Evolutionary conservation across 768 basidiomycete genomes (phyloP).

Genomic region (Guyanaporus albipodus): DNA sequence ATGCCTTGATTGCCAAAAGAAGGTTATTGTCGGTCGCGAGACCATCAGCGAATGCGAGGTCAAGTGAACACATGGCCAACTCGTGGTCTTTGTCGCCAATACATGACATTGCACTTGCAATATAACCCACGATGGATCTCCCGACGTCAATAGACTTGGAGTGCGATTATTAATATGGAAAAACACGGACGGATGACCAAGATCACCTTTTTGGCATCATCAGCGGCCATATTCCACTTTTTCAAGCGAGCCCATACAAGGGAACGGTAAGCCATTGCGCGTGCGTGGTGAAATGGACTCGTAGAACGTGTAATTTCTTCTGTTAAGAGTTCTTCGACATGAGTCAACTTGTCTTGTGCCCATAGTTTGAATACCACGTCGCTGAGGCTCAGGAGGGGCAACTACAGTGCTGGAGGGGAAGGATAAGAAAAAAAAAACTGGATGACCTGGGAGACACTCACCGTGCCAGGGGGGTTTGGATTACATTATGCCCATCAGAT

Average conservation of each 20-base stretch:
- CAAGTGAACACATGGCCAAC: constrained; percentile 2
- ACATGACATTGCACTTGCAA: not conserved
- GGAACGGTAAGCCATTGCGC: not conserved
- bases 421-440: not conserved
- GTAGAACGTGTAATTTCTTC: not conserved
- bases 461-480: too few relatives aligned
- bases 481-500: not conserved
- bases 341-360: not conserved
- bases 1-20: constrained; percentile 13
- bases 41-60: constrained; percentile 3
- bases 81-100: not conserved
- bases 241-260: not conserved
- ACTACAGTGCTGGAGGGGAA: not conserved
- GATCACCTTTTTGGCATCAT: constrained; percentile 3
- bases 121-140: not conserved
- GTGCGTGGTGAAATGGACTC: not conserved
- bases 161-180: not conserved
- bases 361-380: not conserved
- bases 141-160: not conserved
- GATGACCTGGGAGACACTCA: too few relatives aligned
- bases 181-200: not conserved
- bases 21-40: not conserved
- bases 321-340: not conserved
- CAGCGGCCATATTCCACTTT: not conserved
- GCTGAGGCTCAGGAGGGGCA: not conserved